phyloP scores from a whole-genome alignment of 2,329 filamentous ascomycete species.

The Dactylella cylindrospora region DNA sequence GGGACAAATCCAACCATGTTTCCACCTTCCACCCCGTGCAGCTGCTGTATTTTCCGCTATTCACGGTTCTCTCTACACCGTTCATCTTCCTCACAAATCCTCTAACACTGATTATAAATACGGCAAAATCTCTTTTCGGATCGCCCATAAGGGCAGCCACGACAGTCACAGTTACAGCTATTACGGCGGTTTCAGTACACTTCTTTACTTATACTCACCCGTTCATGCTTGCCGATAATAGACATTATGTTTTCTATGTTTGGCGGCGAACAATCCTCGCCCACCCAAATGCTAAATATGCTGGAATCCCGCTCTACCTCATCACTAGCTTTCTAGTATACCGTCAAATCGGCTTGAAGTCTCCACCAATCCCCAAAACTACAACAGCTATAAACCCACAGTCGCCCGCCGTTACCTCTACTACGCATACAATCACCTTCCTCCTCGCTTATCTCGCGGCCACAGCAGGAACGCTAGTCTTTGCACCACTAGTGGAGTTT shows the following conservation, averaged over 20 bases:
- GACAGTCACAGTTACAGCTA: constrained; percentile 51
- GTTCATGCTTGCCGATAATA: constrained; percentile 92
- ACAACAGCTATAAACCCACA: constrained; percentile 43
- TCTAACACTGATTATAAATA: constrained; percentile 11
- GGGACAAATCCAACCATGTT: constrained; percentile 91
- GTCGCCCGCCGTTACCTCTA: constrained; percentile 55
- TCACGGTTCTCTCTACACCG: constrained; percentile 84
- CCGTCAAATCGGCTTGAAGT: constrained; percentile 58
- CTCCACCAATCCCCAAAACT: constrained; percentile 36
- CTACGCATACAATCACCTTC: constrained; percentile 57
- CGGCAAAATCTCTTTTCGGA: constrained; percentile 32
- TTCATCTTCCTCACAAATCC: constrained; percentile 63
- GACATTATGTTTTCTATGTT: constrained; percentile 96
- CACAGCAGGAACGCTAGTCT: constrained; percentile 75
- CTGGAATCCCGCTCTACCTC: constrained; percentile 70
- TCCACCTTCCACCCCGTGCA: constrained; percentile 86
- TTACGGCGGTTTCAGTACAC: constrained; percentile 61
- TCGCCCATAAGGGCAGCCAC: constrained; percentile 18
- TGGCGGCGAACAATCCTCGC: constrained; percentile 79
- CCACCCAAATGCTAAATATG: constrained; percentile 65
- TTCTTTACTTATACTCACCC: constrained; percentile 94
- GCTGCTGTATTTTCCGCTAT: constrained; percentile 93
- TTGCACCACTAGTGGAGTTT: constrained; percentile 89
- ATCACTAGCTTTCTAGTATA: constrained; percentile 69
- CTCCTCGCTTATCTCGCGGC: constrained; percentile 66